A percentile compares a stretch with the other conserved stretches of the same genome.
Evolutionary conservation across 805 yeast species (phyloP).

Genomic region (Candida cerambycidarum): DNA sequence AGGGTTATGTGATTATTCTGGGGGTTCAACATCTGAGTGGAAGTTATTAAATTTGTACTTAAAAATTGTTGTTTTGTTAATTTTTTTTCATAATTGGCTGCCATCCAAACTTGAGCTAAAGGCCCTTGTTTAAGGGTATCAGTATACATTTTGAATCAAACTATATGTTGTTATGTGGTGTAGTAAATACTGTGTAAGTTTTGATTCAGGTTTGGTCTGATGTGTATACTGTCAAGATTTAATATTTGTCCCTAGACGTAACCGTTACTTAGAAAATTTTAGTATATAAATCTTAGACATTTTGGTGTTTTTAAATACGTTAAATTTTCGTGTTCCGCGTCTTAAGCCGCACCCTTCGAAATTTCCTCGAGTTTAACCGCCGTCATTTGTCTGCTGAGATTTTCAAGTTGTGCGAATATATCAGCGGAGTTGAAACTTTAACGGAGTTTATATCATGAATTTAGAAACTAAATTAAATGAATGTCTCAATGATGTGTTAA

Average conservation of each 20-base stretch:
- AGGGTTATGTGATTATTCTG: conserved; percentile 49
- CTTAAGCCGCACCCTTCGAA: background rate
- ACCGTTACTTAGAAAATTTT: background rate
- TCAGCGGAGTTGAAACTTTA: background rate
- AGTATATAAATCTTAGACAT: background rate
- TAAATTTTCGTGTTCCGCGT: conserved; percentile 7
- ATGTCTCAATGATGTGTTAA: conserved; percentile 41
- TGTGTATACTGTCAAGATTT: too few species aligned
- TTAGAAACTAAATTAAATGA: conserved; percentile 39
- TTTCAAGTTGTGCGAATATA: conserved; percentile 1
- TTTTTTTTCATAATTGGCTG: conserved; percentile 82
- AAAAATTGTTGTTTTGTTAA: conserved; percentile 70
- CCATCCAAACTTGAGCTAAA: conserved; percentile 87
- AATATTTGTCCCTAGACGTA: too few species aligned
- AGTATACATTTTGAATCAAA: conserved; percentile 1
- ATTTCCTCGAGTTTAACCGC: background rate
- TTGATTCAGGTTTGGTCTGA: too few species aligned
- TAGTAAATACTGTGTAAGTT: too few species aligned
- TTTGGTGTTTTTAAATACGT: background rate
- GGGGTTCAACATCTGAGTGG: conserved; percentile 40
- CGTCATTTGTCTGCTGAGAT: background rate
- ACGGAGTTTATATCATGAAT: conserved; percentile 24
- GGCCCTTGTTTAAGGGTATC: conserved; percentile 53
- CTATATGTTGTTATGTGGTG: too few species aligned
- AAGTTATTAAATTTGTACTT: conserved; percentile 66